Evolutionary conservation across 2,329 filamentous ascomycete species (phyloP), one percentile per base, ranked within the genome.

Genomic region (Pseudomassariella vexata): DNA sequence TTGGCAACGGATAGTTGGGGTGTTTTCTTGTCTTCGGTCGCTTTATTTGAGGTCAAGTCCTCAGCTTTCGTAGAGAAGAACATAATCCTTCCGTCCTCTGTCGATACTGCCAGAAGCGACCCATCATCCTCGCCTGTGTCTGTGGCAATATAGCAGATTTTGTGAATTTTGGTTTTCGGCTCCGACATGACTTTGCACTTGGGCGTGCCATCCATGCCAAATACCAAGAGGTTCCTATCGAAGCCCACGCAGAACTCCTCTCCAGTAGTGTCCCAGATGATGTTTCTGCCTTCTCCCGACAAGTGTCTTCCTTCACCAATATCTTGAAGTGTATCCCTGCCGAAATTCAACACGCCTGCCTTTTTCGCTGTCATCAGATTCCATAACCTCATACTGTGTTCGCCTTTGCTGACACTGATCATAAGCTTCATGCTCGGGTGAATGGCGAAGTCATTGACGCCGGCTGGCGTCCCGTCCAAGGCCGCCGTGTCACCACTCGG

Each of bases 391-490:
- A 98, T 94, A 51, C 82, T 87, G 43, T 79, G 80, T 64, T 98
- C 92, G 43, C 88, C 88, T 49, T 82, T 86, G 45, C 86, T 83
- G 7, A 96, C 88, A 47, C 79, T 94, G 38, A 98, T 78, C 85
- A 96, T 95, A 30, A 98, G 68, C 63, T 95, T 96, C 74, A 94
- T 86, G 56, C 85, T 94, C 1, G 92, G 90, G 56, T 98, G 92
- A 17, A 98, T 83, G 3, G 90, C 87, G 56, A 98, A 94, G 56
- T 89, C 85, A 56, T 95, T 96, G 45, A 96, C 78, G 12, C 92
- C 92, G n/a, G 81, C 76, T 0, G 89, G 89, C 17, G 83, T 77
- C 28, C 79, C 84, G 12, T 87, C 88, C 9, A 82, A 74, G 3
- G 83, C 80, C 6, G 88, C 87, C 12, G 90, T 96, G 57, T 95